phyloP scores from a whole-genome alignment of 164 flowering plant species.

The Sedum album region DNA sequence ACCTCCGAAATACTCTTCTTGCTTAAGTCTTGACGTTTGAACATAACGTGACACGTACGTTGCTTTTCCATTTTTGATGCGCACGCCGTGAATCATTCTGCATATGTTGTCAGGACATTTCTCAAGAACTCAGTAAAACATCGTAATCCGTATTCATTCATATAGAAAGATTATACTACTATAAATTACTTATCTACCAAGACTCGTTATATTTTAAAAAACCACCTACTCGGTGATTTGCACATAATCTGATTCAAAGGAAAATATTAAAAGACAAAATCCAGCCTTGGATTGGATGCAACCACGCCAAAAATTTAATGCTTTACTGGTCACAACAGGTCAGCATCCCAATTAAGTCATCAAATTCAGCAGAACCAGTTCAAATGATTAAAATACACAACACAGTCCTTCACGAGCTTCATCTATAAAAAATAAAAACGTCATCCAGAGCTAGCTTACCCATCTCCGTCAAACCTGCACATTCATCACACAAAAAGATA shows the following conservation, averaged over 20 bases:
- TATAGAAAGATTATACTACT: background rate
- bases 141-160: background rate
- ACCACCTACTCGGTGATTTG: background rate
- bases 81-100: conserved; percentile 96
- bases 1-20: conserved; percentile 81
- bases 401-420: background rate
- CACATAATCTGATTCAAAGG: background rate
- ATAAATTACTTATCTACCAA: background rate
- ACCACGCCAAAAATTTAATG: too few relatives aligned
- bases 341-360: too few relatives aligned
- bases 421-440: background rate
- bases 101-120: background rate
- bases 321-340: background rate
- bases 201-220: background rate
- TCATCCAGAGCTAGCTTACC: conserved; percentile 28
- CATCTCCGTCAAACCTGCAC: conserved; percentile 99
- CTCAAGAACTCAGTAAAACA: background rate
- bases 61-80: conserved; percentile 93
- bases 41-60: conserved; percentile 92
- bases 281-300: too few relatives aligned
- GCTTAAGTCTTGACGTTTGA: conserved; percentile 74
- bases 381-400: background rate
- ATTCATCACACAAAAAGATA: conserved; percentile 13
- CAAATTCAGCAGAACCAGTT: background rate
- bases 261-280: too few relatives aligned